A percentile compares a stretch with the other conserved stretches of the same genome.
These are phyloP conservation scores for Celoporthe dispersa DNA, from an alignment of 2,329 filamentous ascomycete genomes.

Conservation along the genomic window DNA sequence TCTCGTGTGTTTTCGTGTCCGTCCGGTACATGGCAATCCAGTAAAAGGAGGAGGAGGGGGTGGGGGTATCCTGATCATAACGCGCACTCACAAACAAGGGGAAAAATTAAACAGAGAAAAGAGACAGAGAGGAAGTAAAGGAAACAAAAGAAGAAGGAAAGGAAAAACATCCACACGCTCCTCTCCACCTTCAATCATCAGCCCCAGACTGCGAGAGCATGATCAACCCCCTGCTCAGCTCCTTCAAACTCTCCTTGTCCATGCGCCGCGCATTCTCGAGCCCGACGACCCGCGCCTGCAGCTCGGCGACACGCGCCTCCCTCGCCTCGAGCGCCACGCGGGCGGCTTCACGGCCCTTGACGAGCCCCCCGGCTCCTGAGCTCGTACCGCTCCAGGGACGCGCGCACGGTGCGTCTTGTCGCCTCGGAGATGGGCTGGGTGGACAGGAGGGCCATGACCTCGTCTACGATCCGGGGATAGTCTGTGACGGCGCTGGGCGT, in stretches of 20 bases:
- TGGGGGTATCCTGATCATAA: background rate
- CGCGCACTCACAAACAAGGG: background rate
- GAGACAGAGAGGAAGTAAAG: background rate
- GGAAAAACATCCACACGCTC: background rate
- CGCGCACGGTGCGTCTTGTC: slow-evolving; percentile 44
- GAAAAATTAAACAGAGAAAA: background rate
- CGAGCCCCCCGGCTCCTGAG: slow-evolving; percentile 64
- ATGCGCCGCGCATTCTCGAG: slow-evolving; percentile 42
- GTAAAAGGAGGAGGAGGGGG: background rate
- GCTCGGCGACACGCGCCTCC: slow-evolving; percentile 50
- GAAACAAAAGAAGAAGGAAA: background rate
- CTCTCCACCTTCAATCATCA: background rate
- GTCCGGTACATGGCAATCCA: background rate
- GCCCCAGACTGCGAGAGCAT: slow-evolving; percentile 19
- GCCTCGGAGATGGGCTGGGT: slow-evolving; percentile 45
- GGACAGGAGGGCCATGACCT: slow-evolving; percentile 56
- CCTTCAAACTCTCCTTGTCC: slow-evolving; percentile 26
- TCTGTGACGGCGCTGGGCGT: slow-evolving; percentile 29
- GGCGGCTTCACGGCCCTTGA: slow-evolving; percentile 67
- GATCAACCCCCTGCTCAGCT: slow-evolving; percentile 26
- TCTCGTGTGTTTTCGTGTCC: background rate
- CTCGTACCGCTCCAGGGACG: slow-evolving; percentile 58
- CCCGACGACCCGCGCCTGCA: slow-evolving; percentile 44
- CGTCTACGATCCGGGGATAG: slow-evolving; percentile 45
- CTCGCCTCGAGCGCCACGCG: slow-evolving; percentile 65